Base-by-base conservation (phyloP, 129 eudicot genomes). In the Chrysanthemum lavandulifolium region DNA sequence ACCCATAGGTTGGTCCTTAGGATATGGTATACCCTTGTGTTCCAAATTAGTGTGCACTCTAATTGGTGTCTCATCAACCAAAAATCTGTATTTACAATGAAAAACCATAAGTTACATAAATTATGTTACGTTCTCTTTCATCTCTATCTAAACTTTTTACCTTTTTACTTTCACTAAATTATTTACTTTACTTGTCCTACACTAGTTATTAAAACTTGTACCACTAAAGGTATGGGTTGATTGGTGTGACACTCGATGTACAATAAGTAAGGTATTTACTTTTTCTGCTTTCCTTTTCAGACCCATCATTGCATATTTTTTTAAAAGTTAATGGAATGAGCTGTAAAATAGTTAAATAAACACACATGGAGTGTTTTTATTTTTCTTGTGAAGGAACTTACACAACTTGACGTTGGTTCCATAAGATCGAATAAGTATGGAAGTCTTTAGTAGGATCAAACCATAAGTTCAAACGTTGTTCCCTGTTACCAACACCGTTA, bases 331-430 rank as follows among this genome's bases (percentile, higher is more conserved):
- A 36, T 56, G 52, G 61, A 45, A 48, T 47, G 72, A 71, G 47
- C 47, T 40, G 47, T 40, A 40, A 40, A 40, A 52, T 33, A 40
- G 4, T 21, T 12, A 59, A 59, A 59, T 59, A 13, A 16, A 58
- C 33, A 59, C 11, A 59, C 50, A 45, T 57, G 68, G 23, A 63
- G 72, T 71, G 49, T 7, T 9, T n/a, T 25, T 11, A 23, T 54
- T 25, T 10, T 18, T 54, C 2, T 11, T 2, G 56, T 31, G 36
- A 9, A 23, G 52, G 31, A 58, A 73, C 98, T 87, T 90, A 93
- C 98, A 93, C 92, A 61, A 93, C 98, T 87, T 90, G 91, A 59
- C 91, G 96, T 25, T 82, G 97, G 73, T 84, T 90, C 98, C 98
- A 93, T 9, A 84, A 83, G 16, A 93, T 19, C 43, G 98, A 90